These are phyloP conservation scores for Bidens hawaiensis DNA, from an alignment of 140 eudicot species.

Conservation along the genomic window DNA sequence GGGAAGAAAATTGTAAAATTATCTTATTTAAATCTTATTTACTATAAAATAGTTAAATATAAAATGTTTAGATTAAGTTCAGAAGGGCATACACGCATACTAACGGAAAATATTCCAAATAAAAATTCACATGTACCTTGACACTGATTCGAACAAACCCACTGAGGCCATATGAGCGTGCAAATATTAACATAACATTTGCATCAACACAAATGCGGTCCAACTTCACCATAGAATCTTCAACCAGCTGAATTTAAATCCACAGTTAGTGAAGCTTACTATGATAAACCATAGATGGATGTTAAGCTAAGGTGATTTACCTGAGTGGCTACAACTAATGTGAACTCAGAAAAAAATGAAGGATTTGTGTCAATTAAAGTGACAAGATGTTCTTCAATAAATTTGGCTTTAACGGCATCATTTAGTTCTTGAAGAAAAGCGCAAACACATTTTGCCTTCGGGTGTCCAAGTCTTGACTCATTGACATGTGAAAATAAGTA, in stretches of 20 bases:
- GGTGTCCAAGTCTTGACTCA: constrained; percentile 76
- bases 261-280: background rate
- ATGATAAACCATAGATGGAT: too few species aligned
- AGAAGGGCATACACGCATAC: constrained; percentile 69
- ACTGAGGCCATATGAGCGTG: constrained; percentile 92
- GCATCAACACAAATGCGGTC: constrained; percentile 84
- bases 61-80: background rate
- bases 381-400: constrained; percentile 83
- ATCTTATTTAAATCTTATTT: background rate
- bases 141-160: constrained; percentile 94
- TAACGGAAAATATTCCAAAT: too few species aligned
- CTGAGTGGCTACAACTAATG: constrained; percentile 93
- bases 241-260: constrained; percentile 57
- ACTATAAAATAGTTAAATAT: background rate
- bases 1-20: background rate
- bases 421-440: constrained; percentile 78
- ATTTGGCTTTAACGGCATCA: too few species aligned
- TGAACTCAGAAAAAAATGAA: constrained; percentile 84
- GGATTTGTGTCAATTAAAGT: constrained; percentile 73
- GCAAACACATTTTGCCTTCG: constrained; percentile 90
- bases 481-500: too few species aligned
- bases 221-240: constrained; percentile 80
- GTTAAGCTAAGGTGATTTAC: constrained; percentile 24
- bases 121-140: too few species aligned
- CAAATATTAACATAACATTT: constrained; percentile 71